Evolutionary conservation across 768 basidiomycete genomes (phyloP).

Genomic region (Phanerochaete carnosa): DNA sequence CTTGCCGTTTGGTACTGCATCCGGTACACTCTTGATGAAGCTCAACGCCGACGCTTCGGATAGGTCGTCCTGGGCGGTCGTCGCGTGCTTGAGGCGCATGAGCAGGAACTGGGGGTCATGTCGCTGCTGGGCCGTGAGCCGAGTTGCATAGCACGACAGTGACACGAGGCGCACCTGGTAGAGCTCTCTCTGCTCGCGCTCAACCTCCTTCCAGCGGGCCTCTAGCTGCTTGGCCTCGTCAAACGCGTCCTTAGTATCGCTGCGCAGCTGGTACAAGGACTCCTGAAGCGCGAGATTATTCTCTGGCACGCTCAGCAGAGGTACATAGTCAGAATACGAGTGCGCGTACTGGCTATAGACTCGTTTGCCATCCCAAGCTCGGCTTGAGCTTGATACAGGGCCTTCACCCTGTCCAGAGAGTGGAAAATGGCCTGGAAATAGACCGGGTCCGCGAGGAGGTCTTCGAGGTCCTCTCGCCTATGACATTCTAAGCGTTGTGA

Average conservation of each 20-base stretch:
- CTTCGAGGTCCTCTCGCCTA: slow-evolving; percentile 89
- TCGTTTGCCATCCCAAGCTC: slow-evolving; percentile 84
- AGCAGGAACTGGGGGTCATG: slow-evolving; percentile 86
- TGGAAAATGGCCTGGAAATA: slow-evolving; percentile 91
- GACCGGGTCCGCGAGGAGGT: slow-evolving; percentile 71
- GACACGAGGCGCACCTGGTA: slow-evolving; percentile 63
- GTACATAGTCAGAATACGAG: neutral
- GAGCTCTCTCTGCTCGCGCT: slow-evolving; percentile 83
- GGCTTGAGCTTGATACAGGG: slow-evolving; percentile 70
- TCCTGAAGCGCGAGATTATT: slow-evolving; percentile 78
- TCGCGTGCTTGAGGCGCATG: slow-evolving; percentile 83
- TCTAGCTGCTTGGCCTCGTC: slow-evolving; percentile 83
- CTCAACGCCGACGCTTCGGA: slow-evolving; percentile 83
- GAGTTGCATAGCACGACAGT: neutral
- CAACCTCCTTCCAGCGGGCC: slow-evolving; percentile 79
- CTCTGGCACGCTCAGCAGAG: slow-evolving; percentile 38
- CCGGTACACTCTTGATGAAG: slow-evolving; percentile 65
- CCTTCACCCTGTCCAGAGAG: slow-evolving; percentile 69
- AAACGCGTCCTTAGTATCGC: slow-evolving; percentile 84
- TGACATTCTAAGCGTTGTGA: neutral
- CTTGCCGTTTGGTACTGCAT: slow-evolving; percentile 27
- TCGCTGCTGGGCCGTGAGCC: slow-evolving; percentile 43
- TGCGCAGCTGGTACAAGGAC: slow-evolving; percentile 66
- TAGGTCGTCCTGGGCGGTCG: slow-evolving; percentile 84
- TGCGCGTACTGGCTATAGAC: slow-evolving; percentile 72